Conservation (phyloP, 345 rosid species). For the Erucastrum elatum region DNA sequence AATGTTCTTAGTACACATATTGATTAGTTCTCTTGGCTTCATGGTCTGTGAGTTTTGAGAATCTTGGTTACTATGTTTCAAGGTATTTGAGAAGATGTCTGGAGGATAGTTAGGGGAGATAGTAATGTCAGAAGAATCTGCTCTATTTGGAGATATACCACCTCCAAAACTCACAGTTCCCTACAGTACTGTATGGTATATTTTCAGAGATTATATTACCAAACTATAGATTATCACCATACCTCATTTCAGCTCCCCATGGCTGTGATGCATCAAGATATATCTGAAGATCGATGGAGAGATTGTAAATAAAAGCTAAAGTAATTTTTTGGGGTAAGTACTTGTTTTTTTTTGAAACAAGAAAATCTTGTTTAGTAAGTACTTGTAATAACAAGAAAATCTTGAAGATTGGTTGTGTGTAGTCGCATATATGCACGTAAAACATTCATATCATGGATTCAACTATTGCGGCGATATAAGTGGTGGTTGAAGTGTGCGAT, state of each 20-base stretch:
- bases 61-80: neutral
- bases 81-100: conserved; percentile 66
- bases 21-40: neutral
- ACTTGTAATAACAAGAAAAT: too few relatives aligned
- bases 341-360: too few relatives aligned
- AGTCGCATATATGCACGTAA: too few relatives aligned
- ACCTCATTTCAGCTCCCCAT: conserved; percentile 45
- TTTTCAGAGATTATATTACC: neutral
- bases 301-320: conserved; percentile 47
- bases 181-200: conserved; percentile 47
- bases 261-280: conserved; percentile 78
- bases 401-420: too few relatives aligned
- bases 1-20: neutral
- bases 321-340: conserved; percentile 51
- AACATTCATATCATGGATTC: conserved; percentile 47
- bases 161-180: conserved; percentile 57
- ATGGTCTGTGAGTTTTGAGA: neutral
- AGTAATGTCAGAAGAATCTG: conserved; percentile 63
- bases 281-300: conserved; percentile 48
- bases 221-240: neutral
- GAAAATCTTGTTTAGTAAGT: conserved; percentile 21
- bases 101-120: conserved; percentile 74
- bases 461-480: conserved; percentile 47
- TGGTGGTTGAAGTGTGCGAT: conserved; percentile 63
- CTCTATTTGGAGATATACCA: conserved; percentile 52